phyloP scores from a whole-genome alignment of 345 rosid genomes.

The Schrenkiella parvula region DNA sequence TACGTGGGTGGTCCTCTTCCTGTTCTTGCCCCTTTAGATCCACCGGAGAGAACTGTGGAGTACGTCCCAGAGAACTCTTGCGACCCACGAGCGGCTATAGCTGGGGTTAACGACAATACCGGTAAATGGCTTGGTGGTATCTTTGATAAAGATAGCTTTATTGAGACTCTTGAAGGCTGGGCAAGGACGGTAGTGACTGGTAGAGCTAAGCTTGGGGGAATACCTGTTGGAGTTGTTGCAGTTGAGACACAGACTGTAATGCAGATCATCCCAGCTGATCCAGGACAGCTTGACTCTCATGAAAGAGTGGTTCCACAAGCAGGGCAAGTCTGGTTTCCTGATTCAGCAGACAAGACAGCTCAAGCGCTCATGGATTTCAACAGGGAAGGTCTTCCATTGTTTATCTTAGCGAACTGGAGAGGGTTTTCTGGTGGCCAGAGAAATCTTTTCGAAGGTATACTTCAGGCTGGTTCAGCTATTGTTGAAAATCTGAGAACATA shows the following conservation, averaged over 20 bases:
- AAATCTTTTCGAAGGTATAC: slow-evolving; percentile 98
- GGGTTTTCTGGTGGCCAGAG: slow-evolving; percentile 99
- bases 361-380: slow-evolving; percentile 97
- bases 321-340: slow-evolving; percentile 99
- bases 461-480: slow-evolving; percentile 97
- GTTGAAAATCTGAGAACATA: slow-evolving; percentile 97
- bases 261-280: slow-evolving; percentile 99
- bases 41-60: slow-evolving; percentile 85
- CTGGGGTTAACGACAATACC: slow-evolving; percentile 51
- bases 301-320: slow-evolving; percentile 99
- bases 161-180: slow-evolving; percentile 97
- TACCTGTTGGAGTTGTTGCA: slow-evolving; percentile 95
- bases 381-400: slow-evolving; percentile 89
- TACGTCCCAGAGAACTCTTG: slow-evolving; percentile 87
- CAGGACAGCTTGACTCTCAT: slow-evolving; percentile 99
- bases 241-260: slow-evolving; percentile 98
- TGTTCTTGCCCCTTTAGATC: slow-evolving; percentile 54
- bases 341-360: slow-evolving; percentile 95
- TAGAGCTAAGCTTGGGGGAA: slow-evolving; percentile 98
- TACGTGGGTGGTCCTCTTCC: slow-evolving; percentile 80
- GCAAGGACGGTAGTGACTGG: slow-evolving; percentile 99
- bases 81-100: slow-evolving; percentile 97
- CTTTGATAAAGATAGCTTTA: slow-evolving; percentile 88
- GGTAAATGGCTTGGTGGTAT: slow-evolving; percentile 97
- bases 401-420: slow-evolving; percentile 98